Base-by-base conservation (phyloP, 768 basidiomycete genomes). In the Russula sp. region DNA sequence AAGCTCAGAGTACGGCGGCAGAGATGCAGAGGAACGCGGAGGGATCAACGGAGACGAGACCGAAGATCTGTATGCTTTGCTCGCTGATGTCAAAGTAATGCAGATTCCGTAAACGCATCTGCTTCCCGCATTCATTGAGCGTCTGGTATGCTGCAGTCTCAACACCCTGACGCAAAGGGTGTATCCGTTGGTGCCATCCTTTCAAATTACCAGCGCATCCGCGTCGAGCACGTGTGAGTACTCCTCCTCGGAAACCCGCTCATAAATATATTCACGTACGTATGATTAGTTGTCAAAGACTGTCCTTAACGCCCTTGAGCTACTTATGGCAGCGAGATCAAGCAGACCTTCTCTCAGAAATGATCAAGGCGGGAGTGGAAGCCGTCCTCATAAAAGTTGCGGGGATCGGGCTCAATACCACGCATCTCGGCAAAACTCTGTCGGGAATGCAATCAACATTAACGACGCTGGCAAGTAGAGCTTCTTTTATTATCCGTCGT, bases 271-370 rank as follows among this genome's bases (percentile, higher is more conserved):
- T 62, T 55, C 47, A 61, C 14, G 40, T 42, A 39, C 57, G 54
- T 53, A 31, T n/a, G 18, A 42, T 10, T 60, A 94, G 93, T 16
- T 97, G 94, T 70, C 82, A 82, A 11, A 84, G 97, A 18, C 81
- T 98, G 32, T 82, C 81, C 1, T 73, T 98, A 9, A 90, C 87
- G 0, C 82, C 93, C 5, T 77, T 99, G 51, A 84, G 86, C 54
- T 98, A 92, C 71, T 83, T 99, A 6, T 99, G 97, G 97, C 94
- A 98, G 75, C 78, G 94, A 70, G 81, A 91, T 64, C 97, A 99
- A 74, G 77, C 77, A n/a, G 84, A 89, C 61, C 79, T 99, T 39
- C 81, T 99, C 48, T 75, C 82, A 10, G 89, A 93, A 71, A 98
- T 98, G 94, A 83, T 95, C 61, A 78, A 78, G 9, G 82, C 84